Percentiles rank a stretch among this genome's conserved stretches.
Conservation (phyloP, 306 rosid species). For the Phaseolus lunatus region DNA sequence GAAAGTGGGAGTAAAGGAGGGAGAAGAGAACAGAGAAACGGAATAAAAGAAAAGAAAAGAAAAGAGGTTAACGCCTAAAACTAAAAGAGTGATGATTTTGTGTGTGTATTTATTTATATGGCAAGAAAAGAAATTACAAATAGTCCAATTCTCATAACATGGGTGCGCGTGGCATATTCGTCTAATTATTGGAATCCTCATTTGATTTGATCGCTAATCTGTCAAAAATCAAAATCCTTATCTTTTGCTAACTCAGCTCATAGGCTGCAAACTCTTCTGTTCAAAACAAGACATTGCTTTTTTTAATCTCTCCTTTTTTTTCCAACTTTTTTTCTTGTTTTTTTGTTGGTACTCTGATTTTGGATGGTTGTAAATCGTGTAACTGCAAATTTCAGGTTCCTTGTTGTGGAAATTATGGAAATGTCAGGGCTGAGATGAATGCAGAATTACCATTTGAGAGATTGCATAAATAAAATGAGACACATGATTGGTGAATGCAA, state of each 20-base stretch:
- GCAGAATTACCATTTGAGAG: neutral
- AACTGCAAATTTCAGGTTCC: constrained; percentile 23
- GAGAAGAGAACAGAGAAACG: constrained; percentile 3
- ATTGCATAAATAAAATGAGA: neutral
- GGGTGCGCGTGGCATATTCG: constrained; percentile 46
- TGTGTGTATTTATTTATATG: constrained; percentile 39
- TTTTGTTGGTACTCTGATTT: neutral
- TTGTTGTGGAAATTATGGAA: constrained; percentile 32
- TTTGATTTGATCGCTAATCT: constrained; percentile 31
- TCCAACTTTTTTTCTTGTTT: neutral
- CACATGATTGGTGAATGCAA: constrained; percentile 16
- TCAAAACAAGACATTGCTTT: neutral
- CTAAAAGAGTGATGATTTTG: constrained; percentile 26
- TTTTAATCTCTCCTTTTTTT: neutral
- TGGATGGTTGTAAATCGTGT: neutral
- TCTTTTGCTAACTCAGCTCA: constrained; percentile 25
- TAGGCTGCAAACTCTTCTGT: constrained; percentile 35
- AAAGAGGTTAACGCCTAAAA: constrained; percentile 20
- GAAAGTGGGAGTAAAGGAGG: constrained; percentile 15
- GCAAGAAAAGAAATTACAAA: constrained; percentile 21
- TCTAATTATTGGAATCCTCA: constrained; percentile 46
- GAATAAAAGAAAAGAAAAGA: neutral
- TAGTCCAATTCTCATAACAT: neutral
- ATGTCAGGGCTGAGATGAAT: constrained; percentile 22
- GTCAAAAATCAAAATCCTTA: constrained; percentile 32